phyloP scores from a whole-genome alignment of 208 protist genomes.

The Novymonas esmeraldas region DNA sequence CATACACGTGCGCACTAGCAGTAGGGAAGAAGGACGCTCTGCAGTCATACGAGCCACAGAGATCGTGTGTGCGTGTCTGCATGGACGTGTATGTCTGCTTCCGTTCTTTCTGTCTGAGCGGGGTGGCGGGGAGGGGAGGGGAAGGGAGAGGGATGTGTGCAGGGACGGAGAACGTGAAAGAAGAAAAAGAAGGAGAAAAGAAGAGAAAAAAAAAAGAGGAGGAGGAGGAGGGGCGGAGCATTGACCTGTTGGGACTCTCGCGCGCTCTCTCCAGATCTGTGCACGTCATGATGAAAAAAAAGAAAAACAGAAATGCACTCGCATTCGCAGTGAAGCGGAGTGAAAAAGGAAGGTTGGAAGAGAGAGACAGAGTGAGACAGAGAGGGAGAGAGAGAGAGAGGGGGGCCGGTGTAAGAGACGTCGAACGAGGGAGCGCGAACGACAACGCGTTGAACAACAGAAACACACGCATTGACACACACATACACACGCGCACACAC shows the following conservation, averaged over 20 bases:
- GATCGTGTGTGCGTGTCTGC: too few relatives aligned
- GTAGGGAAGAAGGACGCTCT: too few relatives aligned
- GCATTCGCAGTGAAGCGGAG: not conserved
- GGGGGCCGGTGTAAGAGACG: too few relatives aligned
- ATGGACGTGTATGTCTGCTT: too few relatives aligned
- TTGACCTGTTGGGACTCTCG: too few relatives aligned
- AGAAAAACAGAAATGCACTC: not conserved
- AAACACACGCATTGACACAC: too few relatives aligned
- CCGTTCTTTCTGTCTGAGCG: not conserved
- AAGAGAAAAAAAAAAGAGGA: not conserved
- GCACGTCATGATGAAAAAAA: too few relatives aligned
- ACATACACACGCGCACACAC: too few relatives aligned
- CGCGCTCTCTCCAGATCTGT: too few relatives aligned
- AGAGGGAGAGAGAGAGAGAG: not conserved
- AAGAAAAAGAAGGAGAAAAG: not conserved
- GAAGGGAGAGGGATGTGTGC: not conserved
- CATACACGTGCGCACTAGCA: too few relatives aligned
- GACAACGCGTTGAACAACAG: not conserved
- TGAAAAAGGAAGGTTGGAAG: not conserved
- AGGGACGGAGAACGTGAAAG: not conserved
- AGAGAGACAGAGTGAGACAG: not conserved
- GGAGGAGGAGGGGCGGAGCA: not conserved
- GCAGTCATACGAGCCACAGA: too few relatives aligned
- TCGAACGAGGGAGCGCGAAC: not conserved
- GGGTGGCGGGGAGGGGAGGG: not conserved